phyloP scores from a whole-genome alignment of 805 yeast genomes.

The Citeromyces nyonsensis region DNA sequence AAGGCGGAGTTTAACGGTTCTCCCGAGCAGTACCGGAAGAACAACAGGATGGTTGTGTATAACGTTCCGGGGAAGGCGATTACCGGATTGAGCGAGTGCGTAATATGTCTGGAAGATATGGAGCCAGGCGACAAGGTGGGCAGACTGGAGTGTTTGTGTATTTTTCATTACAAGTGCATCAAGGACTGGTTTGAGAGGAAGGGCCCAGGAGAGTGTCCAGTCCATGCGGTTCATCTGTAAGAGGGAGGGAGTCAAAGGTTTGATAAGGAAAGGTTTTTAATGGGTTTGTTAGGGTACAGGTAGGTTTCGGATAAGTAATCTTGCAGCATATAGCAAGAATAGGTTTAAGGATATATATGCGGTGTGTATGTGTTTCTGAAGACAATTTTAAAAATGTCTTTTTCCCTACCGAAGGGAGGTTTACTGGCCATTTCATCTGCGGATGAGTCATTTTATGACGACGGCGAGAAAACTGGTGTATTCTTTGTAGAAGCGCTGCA shows the following conservation, averaged over 20 bases:
- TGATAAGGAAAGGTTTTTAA: not conserved
- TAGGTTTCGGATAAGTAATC: no score
- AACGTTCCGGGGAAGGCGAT: conserved; percentile 21
- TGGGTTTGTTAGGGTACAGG: not conserved
- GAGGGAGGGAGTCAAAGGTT: not conserved
- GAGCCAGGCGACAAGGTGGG: conserved; percentile 81
- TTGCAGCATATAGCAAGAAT: no score
- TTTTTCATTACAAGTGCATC: conserved; percentile 85
- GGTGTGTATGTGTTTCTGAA: no score
- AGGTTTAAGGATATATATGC: no score
- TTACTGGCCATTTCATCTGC: conserved; percentile 26
- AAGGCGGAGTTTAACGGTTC: conserved; percentile 50
- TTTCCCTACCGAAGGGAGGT: conserved; percentile 12
- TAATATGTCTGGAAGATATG: conserved; percentile 85
- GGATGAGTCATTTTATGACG: conserved; percentile 31
- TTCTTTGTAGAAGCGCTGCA: conserved; percentile 44
- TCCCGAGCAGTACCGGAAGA: conserved; percentile 34
- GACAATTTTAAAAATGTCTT: no score
- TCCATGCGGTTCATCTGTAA: conserved; percentile 36
- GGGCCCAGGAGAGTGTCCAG: conserved; percentile 80
- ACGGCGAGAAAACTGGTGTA: conserved; percentile 47
- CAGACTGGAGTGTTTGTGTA: conserved; percentile 84
- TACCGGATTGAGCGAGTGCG: conserved; percentile 48
- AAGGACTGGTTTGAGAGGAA: conserved; percentile 81
- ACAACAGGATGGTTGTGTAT: conserved; percentile 80